Conservation (phyloP, 768 basidiomycete genomes). For the Pleurotus eryngii region DNA sequence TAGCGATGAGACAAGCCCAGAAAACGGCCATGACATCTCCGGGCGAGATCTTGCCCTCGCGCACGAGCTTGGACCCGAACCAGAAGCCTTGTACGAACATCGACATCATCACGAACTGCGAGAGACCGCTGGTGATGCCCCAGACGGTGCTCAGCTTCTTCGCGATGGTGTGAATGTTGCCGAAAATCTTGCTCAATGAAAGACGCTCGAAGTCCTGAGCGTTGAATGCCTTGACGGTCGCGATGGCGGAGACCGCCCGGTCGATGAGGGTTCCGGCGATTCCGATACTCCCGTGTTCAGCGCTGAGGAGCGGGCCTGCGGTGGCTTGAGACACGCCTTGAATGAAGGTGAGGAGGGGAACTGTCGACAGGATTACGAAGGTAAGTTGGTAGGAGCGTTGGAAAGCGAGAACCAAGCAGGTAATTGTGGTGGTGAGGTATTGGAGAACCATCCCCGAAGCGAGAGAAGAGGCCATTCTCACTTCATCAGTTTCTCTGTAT, state of each 20-base stretch:
- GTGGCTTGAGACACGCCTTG: slow-evolving; percentile 72
- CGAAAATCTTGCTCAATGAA: slow-evolving; percentile 40
- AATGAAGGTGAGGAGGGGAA: slow-evolving; percentile 77
- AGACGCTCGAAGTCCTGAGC: slow-evolving; percentile 53
- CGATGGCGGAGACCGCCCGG: slow-evolving; percentile 69
- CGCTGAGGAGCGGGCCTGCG: slow-evolving; percentile 61
- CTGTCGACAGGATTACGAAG: slow-evolving; percentile 86
- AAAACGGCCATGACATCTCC: slow-evolving; percentile 96
- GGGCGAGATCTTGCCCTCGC: slow-evolving; percentile 60
- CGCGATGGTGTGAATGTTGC: slow-evolving; percentile 43
- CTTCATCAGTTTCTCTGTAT: slow-evolving; percentile 89
- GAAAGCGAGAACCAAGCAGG: slow-evolving; percentile 83
- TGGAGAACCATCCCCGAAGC: slow-evolving; percentile 78
- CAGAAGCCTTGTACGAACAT: slow-evolving; percentile 98
- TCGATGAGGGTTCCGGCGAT: slow-evolving; percentile 79
- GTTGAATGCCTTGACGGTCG: slow-evolving; percentile 93
- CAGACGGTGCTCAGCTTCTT: slow-evolving; percentile 63
- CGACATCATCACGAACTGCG: slow-evolving; percentile 80
- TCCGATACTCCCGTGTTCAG: slow-evolving; percentile 65
- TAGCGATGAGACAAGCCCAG: slow-evolving; percentile 93
- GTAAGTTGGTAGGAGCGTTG: slow-evolving; percentile 77
- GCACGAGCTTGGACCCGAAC: slow-evolving; percentile 89
- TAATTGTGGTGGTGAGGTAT: slow-evolving; percentile 73
- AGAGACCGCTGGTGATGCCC: slow-evolving; percentile 64
- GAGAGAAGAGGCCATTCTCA: slow-evolving; percentile 80